phyloP scores from a whole-genome alignment of 176 grass and related monocot genomes.

The Oropetium thomaeum region DNA sequence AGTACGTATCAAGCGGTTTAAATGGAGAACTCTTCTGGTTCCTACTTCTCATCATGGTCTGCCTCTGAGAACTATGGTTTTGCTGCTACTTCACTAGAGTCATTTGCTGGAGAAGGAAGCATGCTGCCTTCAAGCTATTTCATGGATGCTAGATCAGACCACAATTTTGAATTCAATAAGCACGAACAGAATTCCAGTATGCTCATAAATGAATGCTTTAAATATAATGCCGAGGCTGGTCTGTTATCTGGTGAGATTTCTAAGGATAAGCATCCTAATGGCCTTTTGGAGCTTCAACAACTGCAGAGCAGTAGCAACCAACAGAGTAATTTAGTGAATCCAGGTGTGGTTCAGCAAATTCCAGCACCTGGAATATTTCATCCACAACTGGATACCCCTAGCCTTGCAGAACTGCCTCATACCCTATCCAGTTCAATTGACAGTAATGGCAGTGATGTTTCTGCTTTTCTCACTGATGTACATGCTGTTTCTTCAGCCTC shows the following conservation, averaged over 20 bases:
- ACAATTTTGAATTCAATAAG: slow-evolving; percentile 28
- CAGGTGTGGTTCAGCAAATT: slow-evolving; percentile 27
- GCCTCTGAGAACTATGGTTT: slow-evolving; percentile 31
- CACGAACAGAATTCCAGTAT: slow-evolving; percentile 31
- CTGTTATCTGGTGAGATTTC: slow-evolving; percentile 23
- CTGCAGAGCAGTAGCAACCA: slow-evolving; percentile 30
- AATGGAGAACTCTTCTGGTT: slow-evolving; percentile 42
- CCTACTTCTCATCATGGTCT: slow-evolving; percentile 47
- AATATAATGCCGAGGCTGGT: slow-evolving; percentile 18
- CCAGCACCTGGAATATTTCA: slow-evolving; percentile 35
- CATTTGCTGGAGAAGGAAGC: slow-evolving; percentile 38
- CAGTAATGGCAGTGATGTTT: slow-evolving; percentile 51
- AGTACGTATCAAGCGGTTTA: background rate
- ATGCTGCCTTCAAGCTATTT: slow-evolving; percentile 34
- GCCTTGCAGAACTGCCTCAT: slow-evolving; percentile 37
- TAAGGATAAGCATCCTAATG: slow-evolving; percentile 13
- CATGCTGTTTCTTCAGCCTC: slow-evolving; percentile 49
- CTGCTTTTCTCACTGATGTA: slow-evolving; percentile 49
- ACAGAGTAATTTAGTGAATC: slow-evolving; percentile 23
- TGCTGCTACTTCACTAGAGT: slow-evolving; percentile 39
- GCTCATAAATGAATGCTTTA: slow-evolving; percentile 25
- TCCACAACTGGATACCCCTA: slow-evolving; percentile 32
- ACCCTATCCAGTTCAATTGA: slow-evolving; percentile 58
- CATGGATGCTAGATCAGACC: slow-evolving; percentile 32
- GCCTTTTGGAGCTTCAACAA: slow-evolving; percentile 36